A percentile compares a stretch with the other conserved stretches of the same genome.
Evolutionary conservation across 352 stramenopile species (phyloP).

Genomic region (Phytopythium ostracodes): DNA sequence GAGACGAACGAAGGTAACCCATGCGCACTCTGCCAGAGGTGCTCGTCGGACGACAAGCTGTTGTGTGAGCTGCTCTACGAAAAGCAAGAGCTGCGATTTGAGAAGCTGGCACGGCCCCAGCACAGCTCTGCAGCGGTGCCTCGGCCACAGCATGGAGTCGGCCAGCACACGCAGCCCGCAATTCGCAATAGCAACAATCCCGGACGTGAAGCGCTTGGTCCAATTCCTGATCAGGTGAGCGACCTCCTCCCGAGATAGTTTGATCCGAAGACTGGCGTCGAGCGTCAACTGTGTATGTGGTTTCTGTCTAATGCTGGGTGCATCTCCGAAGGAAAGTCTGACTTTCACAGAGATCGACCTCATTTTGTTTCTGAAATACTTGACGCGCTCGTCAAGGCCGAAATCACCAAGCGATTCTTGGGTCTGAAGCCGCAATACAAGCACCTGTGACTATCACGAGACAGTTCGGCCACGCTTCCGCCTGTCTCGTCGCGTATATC

Average conservation of each 20-base stretch:
- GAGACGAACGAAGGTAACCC: too few species aligned
- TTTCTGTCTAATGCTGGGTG: conserved; percentile 10
- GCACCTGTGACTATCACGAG: background rate
- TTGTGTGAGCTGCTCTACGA: too few species aligned
- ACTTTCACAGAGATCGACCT: background rate
- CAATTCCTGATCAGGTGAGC: conserved; percentile 1
- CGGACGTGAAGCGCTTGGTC: background rate
- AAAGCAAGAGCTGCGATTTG: too few species aligned
- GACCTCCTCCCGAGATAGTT: background rate
- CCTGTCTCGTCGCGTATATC: too few species aligned
- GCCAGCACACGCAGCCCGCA: background rate
- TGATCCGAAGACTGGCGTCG: background rate
- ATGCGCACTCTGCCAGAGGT: too few species aligned
- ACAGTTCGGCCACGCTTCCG: background rate
- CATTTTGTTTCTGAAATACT: conserved; percentile 9
- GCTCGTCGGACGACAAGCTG: too few species aligned
- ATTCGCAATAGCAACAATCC: background rate
- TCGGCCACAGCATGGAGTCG: too few species aligned
- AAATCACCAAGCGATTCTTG: conserved; percentile 6
- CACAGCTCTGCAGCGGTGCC: too few species aligned
- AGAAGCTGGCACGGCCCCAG: too few species aligned
- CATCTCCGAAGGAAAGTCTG: background rate
- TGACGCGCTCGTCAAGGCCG: background rate
- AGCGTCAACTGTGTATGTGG: conserved; percentile 4
- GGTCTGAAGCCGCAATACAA: conserved; percentile 9